A percentile compares a stretch with the other conserved stretches of the same genome.
Conservation (phyloP, 2,329 filamentous ascomycete species). For the Alternaria consortialis region DNA sequence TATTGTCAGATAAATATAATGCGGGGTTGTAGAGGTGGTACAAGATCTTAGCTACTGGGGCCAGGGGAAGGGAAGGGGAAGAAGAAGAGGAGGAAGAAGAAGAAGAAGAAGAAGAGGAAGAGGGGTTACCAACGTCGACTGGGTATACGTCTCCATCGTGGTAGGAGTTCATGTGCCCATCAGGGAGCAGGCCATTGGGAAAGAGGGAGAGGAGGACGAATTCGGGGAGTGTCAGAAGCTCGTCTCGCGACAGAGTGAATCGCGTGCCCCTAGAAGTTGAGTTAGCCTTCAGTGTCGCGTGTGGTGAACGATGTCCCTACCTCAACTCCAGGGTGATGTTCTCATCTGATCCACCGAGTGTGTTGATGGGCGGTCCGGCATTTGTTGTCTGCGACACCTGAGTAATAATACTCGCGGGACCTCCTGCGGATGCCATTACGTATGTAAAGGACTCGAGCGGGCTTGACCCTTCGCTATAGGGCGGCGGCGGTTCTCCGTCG, state of each 20-base stretch:
- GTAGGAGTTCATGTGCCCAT: conserved; percentile 93
- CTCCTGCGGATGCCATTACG: conserved; percentile 97
- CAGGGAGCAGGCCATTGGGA: conserved; percentile 96
- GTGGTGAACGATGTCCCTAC: conserved; percentile 61
- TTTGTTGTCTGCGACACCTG: conserved; percentile 82
- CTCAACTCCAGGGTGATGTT: conserved; percentile 93
- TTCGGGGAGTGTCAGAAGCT: conserved; percentile 93
- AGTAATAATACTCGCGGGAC: conserved; percentile 97
- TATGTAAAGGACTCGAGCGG: conserved; percentile 92
- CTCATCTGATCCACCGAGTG: conserved; percentile 88
- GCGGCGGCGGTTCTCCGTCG: conserved; percentile 92
- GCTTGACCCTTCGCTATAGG: conserved; percentile 94
- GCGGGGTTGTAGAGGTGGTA: conserved; percentile 54
- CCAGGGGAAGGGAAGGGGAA: conserved; percentile 39
- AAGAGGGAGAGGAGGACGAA: conserved; percentile 98
- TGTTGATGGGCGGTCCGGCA: conserved; percentile 85
- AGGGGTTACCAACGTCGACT: conserved; percentile 81
- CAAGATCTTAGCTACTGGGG: conserved; percentile 52
- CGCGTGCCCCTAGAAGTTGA: conserved; percentile 75
- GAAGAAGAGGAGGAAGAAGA: conserved; percentile 43
- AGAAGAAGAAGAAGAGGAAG: conserved; percentile 43
- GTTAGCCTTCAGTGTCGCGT: conserved; percentile 22
- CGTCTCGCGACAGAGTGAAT: conserved; percentile 93
- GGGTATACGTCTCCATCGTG: conserved; percentile 93
- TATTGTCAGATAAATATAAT: conserved; percentile 66